phyloP scores from a whole-genome alignment of 2,329 filamentous ascomycete genomes.

The Colletotrichum destructivum region DNA sequence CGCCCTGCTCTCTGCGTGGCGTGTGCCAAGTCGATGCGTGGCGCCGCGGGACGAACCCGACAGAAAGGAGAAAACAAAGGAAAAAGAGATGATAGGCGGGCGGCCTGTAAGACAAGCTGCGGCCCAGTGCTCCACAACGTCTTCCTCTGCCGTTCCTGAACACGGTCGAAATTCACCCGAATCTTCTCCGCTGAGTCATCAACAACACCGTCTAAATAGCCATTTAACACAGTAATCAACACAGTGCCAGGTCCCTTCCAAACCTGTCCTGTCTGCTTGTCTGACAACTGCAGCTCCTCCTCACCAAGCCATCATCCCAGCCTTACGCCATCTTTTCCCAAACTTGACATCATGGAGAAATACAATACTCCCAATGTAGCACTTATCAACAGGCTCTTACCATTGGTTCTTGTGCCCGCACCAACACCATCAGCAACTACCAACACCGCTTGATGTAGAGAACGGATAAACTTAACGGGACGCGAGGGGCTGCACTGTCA shows the following conservation, averaged over 20 bases:
- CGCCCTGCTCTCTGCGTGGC: background rate
- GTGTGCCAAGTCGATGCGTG: background rate
- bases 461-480: background rate
- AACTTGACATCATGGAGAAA: constrained; percentile 35
- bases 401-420: background rate
- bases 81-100: background rate
- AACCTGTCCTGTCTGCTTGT: too few relatives aligned
- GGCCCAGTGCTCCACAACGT: constrained; percentile 3
- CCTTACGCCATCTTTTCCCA: constrained; percentile 42
- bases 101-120: constrained; percentile 19
- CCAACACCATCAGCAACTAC: constrained; percentile 29
- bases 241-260: background rate
- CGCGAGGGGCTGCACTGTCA: background rate
- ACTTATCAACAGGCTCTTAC: background rate
- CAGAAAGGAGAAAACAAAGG: background rate
- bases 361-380: constrained; percentile 30
- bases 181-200: constrained; percentile 1
- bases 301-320: background rate
- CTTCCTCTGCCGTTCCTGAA: background rate
- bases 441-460: background rate
- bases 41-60: background rate
- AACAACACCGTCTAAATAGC: too few relatives aligned
- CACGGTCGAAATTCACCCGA: background rate
- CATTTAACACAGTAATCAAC: background rate
- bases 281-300: too few relatives aligned